Evolutionary conservation across 148 eudicot species (phyloP).

Genomic region (Silene conica): DNA sequence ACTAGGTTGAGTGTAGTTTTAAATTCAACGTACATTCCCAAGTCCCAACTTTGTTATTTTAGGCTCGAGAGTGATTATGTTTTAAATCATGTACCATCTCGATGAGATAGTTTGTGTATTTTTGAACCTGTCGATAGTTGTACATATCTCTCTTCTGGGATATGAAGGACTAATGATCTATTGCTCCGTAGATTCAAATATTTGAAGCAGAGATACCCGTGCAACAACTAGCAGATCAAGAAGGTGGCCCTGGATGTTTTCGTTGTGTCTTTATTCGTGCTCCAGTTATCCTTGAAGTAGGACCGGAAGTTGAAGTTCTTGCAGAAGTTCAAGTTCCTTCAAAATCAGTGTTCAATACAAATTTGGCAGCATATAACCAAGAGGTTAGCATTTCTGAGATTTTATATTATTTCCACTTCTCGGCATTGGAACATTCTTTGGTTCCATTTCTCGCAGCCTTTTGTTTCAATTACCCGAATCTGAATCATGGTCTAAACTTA

Average conservation of each 20-base stretch:
- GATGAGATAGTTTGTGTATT: no score
- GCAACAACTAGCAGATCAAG: constrained; percentile 62
- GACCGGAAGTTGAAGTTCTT: constrained; percentile 82
- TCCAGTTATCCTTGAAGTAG: constrained; percentile 86
- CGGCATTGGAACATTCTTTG: not conserved
- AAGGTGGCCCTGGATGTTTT: constrained; percentile 81
- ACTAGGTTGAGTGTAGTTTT: no score
- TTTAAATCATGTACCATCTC: no score
- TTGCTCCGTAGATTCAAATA: constrained; percentile 63
- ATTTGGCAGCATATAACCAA: constrained; percentile 30
- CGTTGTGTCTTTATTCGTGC: constrained; percentile 93
- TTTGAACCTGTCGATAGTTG: no score
- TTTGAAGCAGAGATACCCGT: constrained; percentile 79
- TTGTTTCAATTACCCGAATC: not conserved
- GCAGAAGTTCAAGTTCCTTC: constrained; percentile 64
- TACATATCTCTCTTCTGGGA: not conserved
- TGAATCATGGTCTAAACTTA: no score
- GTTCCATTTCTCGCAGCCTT: not conserved
- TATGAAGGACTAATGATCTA: not conserved
- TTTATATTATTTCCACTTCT: not conserved
- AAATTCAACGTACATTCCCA: no score
- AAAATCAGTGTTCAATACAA: constrained; percentile 25
- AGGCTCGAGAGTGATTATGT: no score
- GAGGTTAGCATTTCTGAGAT: constrained; percentile 49
- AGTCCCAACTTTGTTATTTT: no score